These are phyloP conservation scores for Trichosporon asahii DNA, from an alignment of 1,284 basidiomycete genomes.

Conservation along the genomic window DNA sequence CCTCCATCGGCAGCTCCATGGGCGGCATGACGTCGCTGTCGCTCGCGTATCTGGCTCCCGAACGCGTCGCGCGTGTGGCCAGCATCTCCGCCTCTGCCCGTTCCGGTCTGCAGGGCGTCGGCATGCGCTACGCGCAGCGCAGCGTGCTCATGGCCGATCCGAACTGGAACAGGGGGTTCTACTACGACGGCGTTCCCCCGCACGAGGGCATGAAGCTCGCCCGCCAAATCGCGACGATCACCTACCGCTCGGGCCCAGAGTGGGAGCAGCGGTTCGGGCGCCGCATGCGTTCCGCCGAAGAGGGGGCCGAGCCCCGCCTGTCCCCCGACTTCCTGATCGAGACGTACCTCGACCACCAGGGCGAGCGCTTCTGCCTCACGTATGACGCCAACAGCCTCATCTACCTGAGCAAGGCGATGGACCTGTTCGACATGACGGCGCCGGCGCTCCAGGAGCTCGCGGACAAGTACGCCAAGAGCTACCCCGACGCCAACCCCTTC, in stretches of 20 bases:
- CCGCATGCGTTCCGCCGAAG: constrained; percentile 49
- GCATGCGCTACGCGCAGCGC: constrained; percentile 87
- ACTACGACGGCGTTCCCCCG: constrained; percentile 90
- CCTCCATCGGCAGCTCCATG: constrained; percentile 91
- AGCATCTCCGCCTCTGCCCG: constrained; percentile 92
- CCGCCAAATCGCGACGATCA: constrained; percentile 97
- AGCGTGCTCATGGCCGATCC: constrained; percentile 97
- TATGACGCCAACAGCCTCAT: constrained; percentile 99
- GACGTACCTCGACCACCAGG: constrained; percentile 96
- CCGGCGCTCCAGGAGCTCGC: constrained; percentile 70
- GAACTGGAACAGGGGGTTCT: constrained; percentile 98
- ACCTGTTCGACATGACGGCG: constrained; percentile 92
- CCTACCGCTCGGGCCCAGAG: constrained; percentile 96
- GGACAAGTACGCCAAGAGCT: constrained; percentile 39
- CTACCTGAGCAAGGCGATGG: constrained; percentile 99
- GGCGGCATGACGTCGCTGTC: constrained; percentile 97
- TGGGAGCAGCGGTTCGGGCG: constrained; percentile 97
- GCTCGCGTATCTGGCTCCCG: constrained; percentile 87
- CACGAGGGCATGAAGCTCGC: constrained; percentile 99
- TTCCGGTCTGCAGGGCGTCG: constrained; percentile 84
- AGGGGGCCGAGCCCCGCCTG: constrained; percentile 32
- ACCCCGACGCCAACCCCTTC: constrained; percentile 46
- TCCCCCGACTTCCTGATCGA: constrained; percentile 94
- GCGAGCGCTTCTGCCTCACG: constrained; percentile 94
- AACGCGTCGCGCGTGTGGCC: constrained; percentile 81